A percentile compares a stretch with the other conserved stretches of the same genome.
Evolutionary conservation across 148 eudicot genomes (phyloP).

Genomic region (Hydrangea macrophylla): DNA sequence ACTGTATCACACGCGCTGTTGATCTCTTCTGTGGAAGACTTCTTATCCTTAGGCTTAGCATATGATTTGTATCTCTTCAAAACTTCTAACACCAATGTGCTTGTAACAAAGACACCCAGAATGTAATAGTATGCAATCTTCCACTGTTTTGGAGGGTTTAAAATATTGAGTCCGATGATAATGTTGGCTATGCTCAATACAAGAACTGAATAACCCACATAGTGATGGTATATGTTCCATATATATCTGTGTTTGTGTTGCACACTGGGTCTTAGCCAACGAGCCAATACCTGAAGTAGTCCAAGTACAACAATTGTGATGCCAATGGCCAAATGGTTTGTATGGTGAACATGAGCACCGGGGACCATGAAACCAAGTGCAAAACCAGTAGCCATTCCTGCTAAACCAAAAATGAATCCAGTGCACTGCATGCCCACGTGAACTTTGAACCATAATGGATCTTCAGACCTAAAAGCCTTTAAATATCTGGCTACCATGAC

Average conservation of each 20-base stretch:
- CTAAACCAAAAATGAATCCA: conserved; percentile 6
- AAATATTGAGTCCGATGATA: not conserved
- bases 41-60: too few species aligned
- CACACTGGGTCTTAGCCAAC: not conserved
- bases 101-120: not conserved
- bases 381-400: conserved; percentile 11
- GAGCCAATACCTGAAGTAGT: conserved; percentile 13
- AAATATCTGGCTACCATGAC: conserved; percentile 15
- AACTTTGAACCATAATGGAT: conserved; percentile 9
- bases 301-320: conserved; percentile 2
- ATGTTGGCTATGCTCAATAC: conserved; percentile 1
- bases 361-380: not conserved
- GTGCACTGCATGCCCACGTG: conserved; percentile 1
- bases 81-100: not conserved
- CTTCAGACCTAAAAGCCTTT: not conserved
- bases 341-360: conserved; percentile 3
- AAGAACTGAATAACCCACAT: not conserved
- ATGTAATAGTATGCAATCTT: not conserved
- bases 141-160: not conserved
- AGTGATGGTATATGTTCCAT: conserved; percentile 15
- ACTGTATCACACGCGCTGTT: too few species aligned
- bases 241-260: conserved; percentile 3
- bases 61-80: not conserved
- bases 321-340: conserved; percentile 12
- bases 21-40: too few species aligned